These are phyloP conservation scores for Rhizopus arrhizus DNA, from an alignment of 371 early-diverging fungal genomes.

Conservation along the genomic window DNA sequence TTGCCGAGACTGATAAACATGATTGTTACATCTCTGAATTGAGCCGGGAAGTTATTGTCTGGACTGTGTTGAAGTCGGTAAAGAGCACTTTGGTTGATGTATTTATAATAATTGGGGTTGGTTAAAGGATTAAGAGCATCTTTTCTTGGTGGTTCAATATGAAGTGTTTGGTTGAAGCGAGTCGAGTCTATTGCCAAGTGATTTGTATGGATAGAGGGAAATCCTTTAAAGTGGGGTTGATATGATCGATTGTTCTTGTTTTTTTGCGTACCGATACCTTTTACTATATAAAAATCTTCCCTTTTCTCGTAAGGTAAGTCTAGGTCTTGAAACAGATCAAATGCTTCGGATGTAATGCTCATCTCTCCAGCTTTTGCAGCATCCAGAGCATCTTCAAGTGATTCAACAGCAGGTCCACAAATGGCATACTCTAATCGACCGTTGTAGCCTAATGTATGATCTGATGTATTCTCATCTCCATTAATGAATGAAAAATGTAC, in stretches of 20 bases:
- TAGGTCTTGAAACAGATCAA: conserved; percentile 39
- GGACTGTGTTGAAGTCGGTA: conserved; percentile 53
- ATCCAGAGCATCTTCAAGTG: conserved; percentile 54
- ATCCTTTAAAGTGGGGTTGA: neutral
- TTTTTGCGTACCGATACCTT: conserved; percentile 18
- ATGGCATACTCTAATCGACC: conserved; percentile 65
- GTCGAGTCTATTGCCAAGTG: conserved; percentile 31
- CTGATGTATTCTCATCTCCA: conserved; percentile 5
- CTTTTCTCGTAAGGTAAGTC: conserved; percentile 41
- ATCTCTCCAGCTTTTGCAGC: conserved; percentile 63
- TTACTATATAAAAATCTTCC: conserved; percentile 48
- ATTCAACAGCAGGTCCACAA: conserved; percentile 59
- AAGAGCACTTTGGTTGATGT: conserved; percentile 58
- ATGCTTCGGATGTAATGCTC: conserved; percentile 56
- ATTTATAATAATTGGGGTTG: conserved; percentile 55
- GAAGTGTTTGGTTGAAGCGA: conserved; percentile 29
- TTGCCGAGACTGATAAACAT: conserved; percentile 64
- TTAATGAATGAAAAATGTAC: conserved; percentile 14
- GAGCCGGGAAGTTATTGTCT: conserved; percentile 56
- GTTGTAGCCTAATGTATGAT: conserved; percentile 23
- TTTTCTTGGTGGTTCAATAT: conserved; percentile 28
- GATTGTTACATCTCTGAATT: conserved; percentile 62
- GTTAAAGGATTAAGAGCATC: conserved; percentile 21
- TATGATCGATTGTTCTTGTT: neutral
- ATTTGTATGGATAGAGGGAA: conserved; percentile 14